These are phyloP conservation scores for Boletus reticulatus DNA, from an alignment of 768 basidiomycete genomes.

Conservation along the genomic window DNA sequence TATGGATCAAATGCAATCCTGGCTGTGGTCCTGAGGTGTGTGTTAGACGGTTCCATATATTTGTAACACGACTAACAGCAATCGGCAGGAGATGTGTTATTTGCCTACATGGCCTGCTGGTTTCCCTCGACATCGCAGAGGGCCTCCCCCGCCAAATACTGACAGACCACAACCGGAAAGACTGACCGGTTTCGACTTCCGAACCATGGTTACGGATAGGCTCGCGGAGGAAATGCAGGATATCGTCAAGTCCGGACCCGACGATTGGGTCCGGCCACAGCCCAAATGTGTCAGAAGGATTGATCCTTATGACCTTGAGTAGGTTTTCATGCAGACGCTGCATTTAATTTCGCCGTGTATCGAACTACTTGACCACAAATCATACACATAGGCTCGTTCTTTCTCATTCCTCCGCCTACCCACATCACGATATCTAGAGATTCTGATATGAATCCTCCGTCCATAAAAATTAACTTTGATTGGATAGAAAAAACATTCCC, in stretches of 20 bases:
- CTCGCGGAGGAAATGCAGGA: not conserved
- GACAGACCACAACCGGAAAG: not conserved
- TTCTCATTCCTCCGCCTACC: too few relatives aligned
- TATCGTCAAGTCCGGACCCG: not conserved
- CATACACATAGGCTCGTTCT: too few relatives aligned
- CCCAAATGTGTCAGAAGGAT: conserved; percentile 18
- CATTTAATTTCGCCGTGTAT: too few relatives aligned
- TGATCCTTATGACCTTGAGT: not conserved
- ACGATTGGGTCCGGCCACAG: conserved; percentile 23
- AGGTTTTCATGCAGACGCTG: too few relatives aligned
- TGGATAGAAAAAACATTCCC: too few relatives aligned
- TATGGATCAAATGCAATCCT: conserved; percentile 49
- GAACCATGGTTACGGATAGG: not conserved
- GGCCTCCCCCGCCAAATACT: not conserved
- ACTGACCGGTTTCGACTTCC: not conserved
- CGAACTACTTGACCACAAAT: too few relatives aligned
- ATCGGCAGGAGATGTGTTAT: conserved; percentile 25
- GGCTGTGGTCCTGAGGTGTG: conserved; percentile 45
- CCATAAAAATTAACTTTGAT: too few relatives aligned
- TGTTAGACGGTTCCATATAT: not conserved
- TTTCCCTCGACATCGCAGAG: not conserved
- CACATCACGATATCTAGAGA: too few relatives aligned
- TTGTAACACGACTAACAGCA: not conserved
- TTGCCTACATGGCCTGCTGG: conserved; percentile 25
- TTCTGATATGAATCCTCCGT: too few relatives aligned